A percentile compares a stretch with the other conserved stretches of the same genome.
phyloP scores from a whole-genome alignment of 2,329 filamentous ascomycete species.

The Meredithiella fracta region DNA sequence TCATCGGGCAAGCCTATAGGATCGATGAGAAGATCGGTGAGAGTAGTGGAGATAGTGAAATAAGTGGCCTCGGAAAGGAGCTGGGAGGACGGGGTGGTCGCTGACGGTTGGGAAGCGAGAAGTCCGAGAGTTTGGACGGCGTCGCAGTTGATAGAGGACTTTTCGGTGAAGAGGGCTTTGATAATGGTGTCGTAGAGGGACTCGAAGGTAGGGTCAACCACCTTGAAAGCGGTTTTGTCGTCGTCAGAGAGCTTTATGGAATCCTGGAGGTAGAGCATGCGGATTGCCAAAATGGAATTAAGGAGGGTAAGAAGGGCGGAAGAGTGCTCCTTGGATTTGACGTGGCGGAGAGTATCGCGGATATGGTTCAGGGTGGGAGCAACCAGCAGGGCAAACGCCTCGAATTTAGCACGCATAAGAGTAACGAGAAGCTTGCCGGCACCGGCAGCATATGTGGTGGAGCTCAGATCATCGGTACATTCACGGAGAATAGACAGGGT shows the following conservation, averaged over 20 bases:
- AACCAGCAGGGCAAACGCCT: constrained; percentile 32
- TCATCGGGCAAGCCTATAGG: constrained; percentile 21
- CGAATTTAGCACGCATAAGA: constrained; percentile 31
- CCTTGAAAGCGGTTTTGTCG: constrained; percentile 24
- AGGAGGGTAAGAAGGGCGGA: constrained; percentile 36
- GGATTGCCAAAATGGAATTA: constrained; percentile 33
- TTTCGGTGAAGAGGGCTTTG: constrained; percentile 20
- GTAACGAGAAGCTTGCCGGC: constrained; percentile 37
- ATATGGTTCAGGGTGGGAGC: constrained; percentile 32
- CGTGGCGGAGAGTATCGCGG: constrained; percentile 33
- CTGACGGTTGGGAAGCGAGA: constrained; percentile 26
- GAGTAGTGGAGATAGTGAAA: constrained; percentile 23
- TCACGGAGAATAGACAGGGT: constrained; percentile 34
- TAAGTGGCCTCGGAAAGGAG: constrained; percentile 23
- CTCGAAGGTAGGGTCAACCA: constrained; percentile 24
- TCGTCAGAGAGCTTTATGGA: constrained; percentile 20
- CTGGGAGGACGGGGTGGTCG: constrained; percentile 17
- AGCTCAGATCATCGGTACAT: constrained; percentile 36
- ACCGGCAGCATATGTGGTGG: constrained; percentile 33
- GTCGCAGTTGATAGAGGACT: constrained; percentile 27
- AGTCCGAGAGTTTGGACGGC: constrained; percentile 31
- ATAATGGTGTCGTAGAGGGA: constrained; percentile 23
- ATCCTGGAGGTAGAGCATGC: constrained; percentile 23
- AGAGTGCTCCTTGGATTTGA: constrained; percentile 33
- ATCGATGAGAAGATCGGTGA: constrained; percentile 18